phyloP scores from a whole-genome alignment of 1,284 basidiomycete species.

The Fomitopsis palustris region DNA sequence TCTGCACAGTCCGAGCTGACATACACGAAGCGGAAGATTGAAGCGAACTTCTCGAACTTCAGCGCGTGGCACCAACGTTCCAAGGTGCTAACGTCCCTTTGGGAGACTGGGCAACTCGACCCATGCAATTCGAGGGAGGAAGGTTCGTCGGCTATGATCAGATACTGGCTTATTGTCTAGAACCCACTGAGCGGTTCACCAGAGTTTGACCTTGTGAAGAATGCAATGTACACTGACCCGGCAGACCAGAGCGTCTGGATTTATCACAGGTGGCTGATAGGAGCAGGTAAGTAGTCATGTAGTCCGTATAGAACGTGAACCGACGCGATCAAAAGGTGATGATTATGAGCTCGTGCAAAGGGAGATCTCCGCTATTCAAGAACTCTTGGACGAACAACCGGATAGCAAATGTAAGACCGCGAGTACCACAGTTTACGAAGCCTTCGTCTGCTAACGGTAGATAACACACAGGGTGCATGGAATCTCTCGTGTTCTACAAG shows the following conservation, averaged over 20 bases:
- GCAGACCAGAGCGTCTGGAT: slow-evolving; percentile 97
- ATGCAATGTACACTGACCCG: slow-evolving; percentile 97
- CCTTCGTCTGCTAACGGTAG: background rate
- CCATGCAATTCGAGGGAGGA: slow-evolving; percentile 54
- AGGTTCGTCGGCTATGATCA: slow-evolving; percentile 41
- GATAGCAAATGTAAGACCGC: slow-evolving; percentile 83
- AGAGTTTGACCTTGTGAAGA: slow-evolving; percentile 92
- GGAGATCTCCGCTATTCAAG: slow-evolving; percentile 83
- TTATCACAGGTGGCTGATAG: slow-evolving; percentile 95
- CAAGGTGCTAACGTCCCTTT: slow-evolving; percentile 72
- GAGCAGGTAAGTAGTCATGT: slow-evolving; percentile 46
- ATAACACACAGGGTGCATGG: slow-evolving; percentile 77
- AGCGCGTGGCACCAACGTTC: slow-evolving; percentile 98
- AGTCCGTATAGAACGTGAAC: background rate
- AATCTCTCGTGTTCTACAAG: slow-evolving; percentile 85
- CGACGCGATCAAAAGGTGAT: slow-evolving; percentile 35
- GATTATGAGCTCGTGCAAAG: slow-evolving; percentile 55
- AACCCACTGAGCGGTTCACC: background rate
- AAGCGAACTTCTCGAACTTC: slow-evolving; percentile 95
- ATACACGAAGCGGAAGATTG: slow-evolving; percentile 90
- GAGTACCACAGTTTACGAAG: background rate
- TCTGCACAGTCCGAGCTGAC: slow-evolving; percentile 61
- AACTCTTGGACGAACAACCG: slow-evolving; percentile 87
- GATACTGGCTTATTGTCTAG: background rate
- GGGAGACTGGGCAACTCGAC: slow-evolving; percentile 56